Conservation (phyloP, 148 eudicot genomes). For the Rhododendron mucronatum region DNA sequence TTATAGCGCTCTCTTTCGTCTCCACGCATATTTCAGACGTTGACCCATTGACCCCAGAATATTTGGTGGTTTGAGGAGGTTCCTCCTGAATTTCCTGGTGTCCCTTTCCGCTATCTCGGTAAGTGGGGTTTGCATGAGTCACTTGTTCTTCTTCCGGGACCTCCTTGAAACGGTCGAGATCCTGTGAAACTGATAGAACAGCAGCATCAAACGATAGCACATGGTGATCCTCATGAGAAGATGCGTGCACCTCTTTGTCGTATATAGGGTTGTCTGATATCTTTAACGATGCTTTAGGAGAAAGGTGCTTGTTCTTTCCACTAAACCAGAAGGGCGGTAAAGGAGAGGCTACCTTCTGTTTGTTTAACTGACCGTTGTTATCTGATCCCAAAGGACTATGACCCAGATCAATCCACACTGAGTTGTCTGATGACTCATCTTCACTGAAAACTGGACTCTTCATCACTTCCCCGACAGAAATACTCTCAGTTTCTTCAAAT, state of each 20-base stretch:
- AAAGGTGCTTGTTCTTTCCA: conserved; percentile 44
- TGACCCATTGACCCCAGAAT: conserved; percentile 29
- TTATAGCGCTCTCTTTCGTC: conserved; percentile 77
- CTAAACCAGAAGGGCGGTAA: conserved; percentile 68
- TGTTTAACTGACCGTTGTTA: conserved; percentile 36
- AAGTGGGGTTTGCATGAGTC: conserved; percentile 10
- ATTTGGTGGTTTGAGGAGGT: conserved; percentile 36
- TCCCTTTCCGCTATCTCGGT: conserved; percentile 15
- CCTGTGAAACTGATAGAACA: conserved; percentile 78
- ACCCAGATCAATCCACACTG: conserved; percentile 95
- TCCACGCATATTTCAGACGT: conserved; percentile 46
- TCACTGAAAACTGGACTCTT: conserved; percentile 94
- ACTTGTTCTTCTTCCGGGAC: conserved; percentile 45
- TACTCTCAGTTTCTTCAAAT: conserved; percentile 83
- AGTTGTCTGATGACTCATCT: conserved; percentile 94
- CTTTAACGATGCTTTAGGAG: conserved; percentile 51
- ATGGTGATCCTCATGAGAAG: conserved; percentile 30
- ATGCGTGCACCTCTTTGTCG: conserved; percentile 30
- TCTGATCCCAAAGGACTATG: conserved; percentile 86
- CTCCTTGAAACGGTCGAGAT: conserved; percentile 44
- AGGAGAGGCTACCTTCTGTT: conserved; percentile 53
- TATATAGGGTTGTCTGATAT: conserved; percentile 52
- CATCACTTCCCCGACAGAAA: conserved; percentile 89
- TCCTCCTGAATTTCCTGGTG: conserved; percentile 68
- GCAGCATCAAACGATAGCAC: conserved; percentile 92